Conservation (phyloP, 768 basidiomycete genomes). For the Lactifluus pinguis region DNA sequence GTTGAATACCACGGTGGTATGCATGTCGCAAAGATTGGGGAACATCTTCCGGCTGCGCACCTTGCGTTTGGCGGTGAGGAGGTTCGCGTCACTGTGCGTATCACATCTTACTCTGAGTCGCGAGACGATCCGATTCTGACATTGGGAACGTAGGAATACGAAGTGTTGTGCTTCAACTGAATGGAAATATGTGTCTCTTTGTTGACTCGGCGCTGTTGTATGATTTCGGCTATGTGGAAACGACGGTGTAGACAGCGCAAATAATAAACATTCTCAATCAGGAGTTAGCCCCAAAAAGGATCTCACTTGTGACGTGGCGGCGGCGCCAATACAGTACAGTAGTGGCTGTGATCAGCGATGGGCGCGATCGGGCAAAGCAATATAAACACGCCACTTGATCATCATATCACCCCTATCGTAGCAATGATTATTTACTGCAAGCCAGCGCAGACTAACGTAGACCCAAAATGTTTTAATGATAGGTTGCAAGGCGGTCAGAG, state of each 20-base stretch:
- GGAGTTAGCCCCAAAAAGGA: not conserved
- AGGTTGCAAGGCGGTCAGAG: not conserved
- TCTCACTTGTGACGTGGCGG: not conserved
- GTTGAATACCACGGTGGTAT: slow-evolving; percentile 43
- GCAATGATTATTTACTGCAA: not conserved
- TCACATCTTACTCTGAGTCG: not conserved
- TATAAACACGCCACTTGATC: no score
- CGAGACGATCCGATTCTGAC: not conserved
- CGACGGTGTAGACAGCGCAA: not conserved
- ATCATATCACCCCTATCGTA: not conserved
- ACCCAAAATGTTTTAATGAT: not conserved
- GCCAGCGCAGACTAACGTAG: no score
- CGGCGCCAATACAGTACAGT: no score
- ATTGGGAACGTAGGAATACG: slow-evolving; percentile 29
- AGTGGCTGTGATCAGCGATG: not conserved
- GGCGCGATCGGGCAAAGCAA: not conserved
- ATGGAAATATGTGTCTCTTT: not conserved
- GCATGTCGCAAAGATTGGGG: slow-evolving; percentile 58
- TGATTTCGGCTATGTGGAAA: not conserved
- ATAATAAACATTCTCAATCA: not conserved
- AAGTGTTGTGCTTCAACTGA: slow-evolving; percentile 31
- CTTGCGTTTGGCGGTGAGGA: slow-evolving; percentile 47
- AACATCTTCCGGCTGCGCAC: slow-evolving; percentile 40
- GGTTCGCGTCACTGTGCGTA: slow-evolving; percentile 40
- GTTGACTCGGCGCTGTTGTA: not conserved